Conservation (phyloP, 768 basidiomycete species). For the Galerina marginata region DNA sequence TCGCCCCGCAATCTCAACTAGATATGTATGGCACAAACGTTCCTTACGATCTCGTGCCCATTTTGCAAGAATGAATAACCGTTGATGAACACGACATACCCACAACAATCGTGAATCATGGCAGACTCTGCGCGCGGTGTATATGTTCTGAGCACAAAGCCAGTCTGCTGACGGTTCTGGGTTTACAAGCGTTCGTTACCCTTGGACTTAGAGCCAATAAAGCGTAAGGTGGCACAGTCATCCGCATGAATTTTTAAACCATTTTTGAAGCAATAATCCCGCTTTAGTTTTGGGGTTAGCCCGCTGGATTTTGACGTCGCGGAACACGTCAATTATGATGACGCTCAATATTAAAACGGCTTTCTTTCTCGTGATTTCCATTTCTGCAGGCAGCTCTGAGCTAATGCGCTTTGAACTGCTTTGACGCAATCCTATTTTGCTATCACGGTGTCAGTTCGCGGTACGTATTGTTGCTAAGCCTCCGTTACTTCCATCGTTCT, state of each 20-base stretch:
- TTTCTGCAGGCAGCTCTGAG: background rate
- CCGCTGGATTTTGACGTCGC: background rate
- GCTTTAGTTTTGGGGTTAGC: background rate
- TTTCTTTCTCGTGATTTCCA: background rate
- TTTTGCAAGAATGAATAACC: no score
- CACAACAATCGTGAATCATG: background rate
- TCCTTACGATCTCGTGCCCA: background rate
- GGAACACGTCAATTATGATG: constrained; percentile 1
- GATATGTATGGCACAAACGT: no score
- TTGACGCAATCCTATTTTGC: background rate
- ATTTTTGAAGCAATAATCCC: no score
- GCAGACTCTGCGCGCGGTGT: background rate
- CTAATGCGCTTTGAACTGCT: no score
- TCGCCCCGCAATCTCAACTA: background rate
- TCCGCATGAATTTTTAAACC: no score
- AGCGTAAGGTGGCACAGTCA: background rate
- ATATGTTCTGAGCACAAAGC: background rate
- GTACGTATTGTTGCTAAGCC: constrained; percentile 8
- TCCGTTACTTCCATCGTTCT: background rate
- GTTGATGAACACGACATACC: background rate
- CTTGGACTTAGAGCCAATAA: background rate
- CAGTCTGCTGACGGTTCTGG: background rate
- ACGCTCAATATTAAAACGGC: background rate
- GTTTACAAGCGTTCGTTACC: background rate
- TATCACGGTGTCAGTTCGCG: constrained; percentile 6